A percentile compares a stretch with the other conserved stretches of the same genome.
Conservation (phyloP, 2,329 filamentous ascomycete genomes). For the Ceratocystis colombiana region DNA sequence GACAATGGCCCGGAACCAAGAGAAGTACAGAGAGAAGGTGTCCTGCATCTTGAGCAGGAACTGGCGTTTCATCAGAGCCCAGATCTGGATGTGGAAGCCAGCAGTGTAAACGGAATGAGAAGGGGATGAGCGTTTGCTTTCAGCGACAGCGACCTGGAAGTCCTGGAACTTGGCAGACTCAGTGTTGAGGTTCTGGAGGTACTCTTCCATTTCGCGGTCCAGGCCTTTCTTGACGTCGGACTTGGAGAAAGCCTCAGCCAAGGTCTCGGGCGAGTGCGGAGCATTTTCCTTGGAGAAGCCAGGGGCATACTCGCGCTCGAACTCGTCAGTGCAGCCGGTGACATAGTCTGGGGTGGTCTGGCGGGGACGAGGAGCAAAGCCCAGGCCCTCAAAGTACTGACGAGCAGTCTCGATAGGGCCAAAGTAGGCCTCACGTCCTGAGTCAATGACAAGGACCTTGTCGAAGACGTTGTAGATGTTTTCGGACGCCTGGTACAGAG, state of each 20-base stretch:
- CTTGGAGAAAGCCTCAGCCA: conserved; percentile 59
- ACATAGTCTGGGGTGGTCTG: conserved; percentile 76
- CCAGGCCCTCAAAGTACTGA: conserved; percentile 64
- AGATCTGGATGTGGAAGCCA: conserved; percentile 72
- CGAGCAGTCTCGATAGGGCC: conserved; percentile 58
- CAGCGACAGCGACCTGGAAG: conserved; percentile 63
- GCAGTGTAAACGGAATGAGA: conserved; percentile 46
- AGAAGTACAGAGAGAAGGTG: conserved; percentile 62
- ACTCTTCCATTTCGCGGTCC: conserved; percentile 56
- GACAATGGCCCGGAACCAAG: conserved; percentile 57
- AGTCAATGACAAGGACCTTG: conserved; percentile 73
- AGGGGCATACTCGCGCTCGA: conserved; percentile 64
- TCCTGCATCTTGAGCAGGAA: conserved; percentile 82
- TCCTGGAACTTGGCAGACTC: conserved; percentile 62
- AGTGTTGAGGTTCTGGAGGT: conserved; percentile 52
- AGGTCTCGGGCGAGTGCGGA: conserved; percentile 55
- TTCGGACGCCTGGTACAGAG: conserved; percentile 75
- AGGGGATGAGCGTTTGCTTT: conserved; percentile 61
- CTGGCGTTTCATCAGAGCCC: conserved; percentile 73
- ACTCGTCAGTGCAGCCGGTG: conserved; percentile 74
- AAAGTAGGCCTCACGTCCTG: conserved; percentile 65
- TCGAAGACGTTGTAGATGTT: conserved; percentile 72
- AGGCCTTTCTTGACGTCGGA: conserved; percentile 51
- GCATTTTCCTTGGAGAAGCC: conserved; percentile 56
- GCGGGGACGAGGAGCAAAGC: conserved; percentile 62